Conservation (phyloP, 1,284 basidiomycete genomes). For the Fistulina hepatica region DNA sequence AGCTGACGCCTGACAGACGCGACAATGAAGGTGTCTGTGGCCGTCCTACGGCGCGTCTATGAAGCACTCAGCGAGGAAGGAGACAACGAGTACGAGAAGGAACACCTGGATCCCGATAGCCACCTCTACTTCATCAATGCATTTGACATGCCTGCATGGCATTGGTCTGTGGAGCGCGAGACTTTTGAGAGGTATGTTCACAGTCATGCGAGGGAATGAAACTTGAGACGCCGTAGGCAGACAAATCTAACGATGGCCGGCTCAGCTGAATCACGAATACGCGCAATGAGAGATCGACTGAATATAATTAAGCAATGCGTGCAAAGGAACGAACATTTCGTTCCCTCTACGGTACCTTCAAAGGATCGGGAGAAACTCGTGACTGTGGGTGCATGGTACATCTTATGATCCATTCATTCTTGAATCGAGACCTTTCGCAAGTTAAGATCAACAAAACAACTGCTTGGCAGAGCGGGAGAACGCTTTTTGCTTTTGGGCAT, state of each 20-base stretch:
- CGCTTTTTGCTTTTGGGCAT: slow-evolving; percentile 93
- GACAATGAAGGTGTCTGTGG: slow-evolving; percentile 66
- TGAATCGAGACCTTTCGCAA: slow-evolving; percentile 23
- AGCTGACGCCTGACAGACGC: slow-evolving; percentile 38
- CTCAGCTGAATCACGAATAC: slow-evolving; percentile 67
- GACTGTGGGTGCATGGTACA: slow-evolving; percentile 44
- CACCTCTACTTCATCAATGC: slow-evolving; percentile 83
- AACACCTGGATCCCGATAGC: slow-evolving; percentile 72
- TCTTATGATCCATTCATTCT: slow-evolving; percentile 5
- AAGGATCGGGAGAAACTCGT: slow-evolving; percentile 76
- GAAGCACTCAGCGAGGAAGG: slow-evolving; percentile 69
- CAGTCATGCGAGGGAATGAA: not conserved
- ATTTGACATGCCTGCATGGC: slow-evolving; percentile 89
- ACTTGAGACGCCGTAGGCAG: no score
- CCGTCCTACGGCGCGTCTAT: slow-evolving; percentile 72
- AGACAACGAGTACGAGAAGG: slow-evolving; percentile 42
- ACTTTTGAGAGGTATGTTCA: slow-evolving; percentile 68
- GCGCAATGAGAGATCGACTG: slow-evolving; percentile 71
- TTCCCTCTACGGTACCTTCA: slow-evolving; percentile 84
- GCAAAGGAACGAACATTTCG: slow-evolving; percentile 91
- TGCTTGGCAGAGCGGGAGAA: slow-evolving; percentile 84
- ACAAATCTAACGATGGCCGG: slow-evolving; percentile 60
- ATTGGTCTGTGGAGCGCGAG: slow-evolving; percentile 77
- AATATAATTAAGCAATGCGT: slow-evolving; percentile 86
- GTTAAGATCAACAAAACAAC: slow-evolving; percentile 93